These are phyloP conservation scores for Phytophthora fragariaefolia DNA, from an alignment of 352 stramenopile species.

Conservation along the genomic window DNA sequence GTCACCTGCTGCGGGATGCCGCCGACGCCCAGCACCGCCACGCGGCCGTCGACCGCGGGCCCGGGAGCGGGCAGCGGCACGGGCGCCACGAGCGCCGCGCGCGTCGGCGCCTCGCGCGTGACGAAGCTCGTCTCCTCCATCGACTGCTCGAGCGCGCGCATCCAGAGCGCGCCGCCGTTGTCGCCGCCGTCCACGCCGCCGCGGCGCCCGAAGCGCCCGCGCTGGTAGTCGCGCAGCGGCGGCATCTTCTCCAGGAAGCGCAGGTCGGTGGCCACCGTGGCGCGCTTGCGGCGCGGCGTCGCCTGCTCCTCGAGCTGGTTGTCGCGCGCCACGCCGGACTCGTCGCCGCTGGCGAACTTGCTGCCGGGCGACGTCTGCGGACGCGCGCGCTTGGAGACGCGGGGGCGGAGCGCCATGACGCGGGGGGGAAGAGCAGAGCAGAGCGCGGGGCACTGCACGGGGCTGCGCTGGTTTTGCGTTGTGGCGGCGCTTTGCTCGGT, in stretches of 20 bases:
- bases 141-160: constrained; percentile 68
- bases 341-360: constrained; percentile 30
- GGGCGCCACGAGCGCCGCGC: constrained; percentile 55
- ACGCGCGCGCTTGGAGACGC: constrained; percentile 32
- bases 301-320: constrained; percentile 24
- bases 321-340: constrained; percentile 5
- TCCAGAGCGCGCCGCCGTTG: constrained; percentile 43
- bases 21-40: constrained; percentile 8
- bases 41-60: no score
- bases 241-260: constrained; percentile 76
- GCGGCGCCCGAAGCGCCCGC: constrained; percentile 59
- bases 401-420: constrained; percentile 29
- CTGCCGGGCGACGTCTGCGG: constrained; percentile 25
- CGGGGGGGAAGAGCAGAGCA: constrained; percentile 1
- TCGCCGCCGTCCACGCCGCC: constrained; percentile 69
- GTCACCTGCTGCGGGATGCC: no score
- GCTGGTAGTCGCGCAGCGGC: constrained; percentile 64
- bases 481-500: constrained; percentile 15
- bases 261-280: constrained; percentile 63
- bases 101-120: constrained; percentile 43
- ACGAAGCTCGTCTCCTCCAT: constrained; percentile 80
- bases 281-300: constrained; percentile 53
- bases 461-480: background rate
- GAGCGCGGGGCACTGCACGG: background rate
- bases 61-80: constrained; percentile 23